phyloP scores from a whole-genome alignment of 331 rosid species.

The Cydonia oblonga region DNA sequence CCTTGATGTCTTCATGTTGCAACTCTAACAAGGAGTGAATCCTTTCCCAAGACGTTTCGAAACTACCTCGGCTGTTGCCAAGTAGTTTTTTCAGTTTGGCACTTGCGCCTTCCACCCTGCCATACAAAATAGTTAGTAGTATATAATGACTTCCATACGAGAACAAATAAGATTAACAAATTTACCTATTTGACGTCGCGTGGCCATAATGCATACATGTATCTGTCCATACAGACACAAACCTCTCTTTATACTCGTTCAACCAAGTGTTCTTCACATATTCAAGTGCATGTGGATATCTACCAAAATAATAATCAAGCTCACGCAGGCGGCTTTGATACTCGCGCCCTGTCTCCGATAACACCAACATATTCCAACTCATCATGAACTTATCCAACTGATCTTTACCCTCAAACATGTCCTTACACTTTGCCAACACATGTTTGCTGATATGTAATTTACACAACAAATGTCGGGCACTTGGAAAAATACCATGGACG shows the following conservation, averaged over 20 bases:
- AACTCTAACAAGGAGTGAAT: background rate
- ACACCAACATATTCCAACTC: background rate
- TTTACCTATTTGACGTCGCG: background rate
- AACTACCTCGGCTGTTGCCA: background rate
- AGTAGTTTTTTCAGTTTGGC: background rate
- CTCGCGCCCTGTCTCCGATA: background rate
- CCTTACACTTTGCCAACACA: background rate
- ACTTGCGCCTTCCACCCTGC: background rate
- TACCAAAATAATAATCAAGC: background rate
- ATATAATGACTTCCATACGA: too few relatives aligned
- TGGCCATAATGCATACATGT: background rate
- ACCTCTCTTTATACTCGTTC: background rate
- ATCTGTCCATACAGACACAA: constrained; percentile 1
- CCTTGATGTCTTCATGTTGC: constrained; percentile 1
- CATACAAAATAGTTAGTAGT: background rate
- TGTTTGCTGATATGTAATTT: background rate
- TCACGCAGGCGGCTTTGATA: background rate
- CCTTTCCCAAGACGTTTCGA: background rate
- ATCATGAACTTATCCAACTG: background rate
- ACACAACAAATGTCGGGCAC: background rate
- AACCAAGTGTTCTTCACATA: constrained; percentile 3
- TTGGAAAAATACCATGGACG: background rate
- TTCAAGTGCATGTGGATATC: background rate
- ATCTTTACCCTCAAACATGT: background rate
- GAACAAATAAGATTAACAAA: too few relatives aligned